Evolutionary conservation across 805 yeast species (phyloP).

Genomic region (Candida pseudoglaebosa): DNA sequence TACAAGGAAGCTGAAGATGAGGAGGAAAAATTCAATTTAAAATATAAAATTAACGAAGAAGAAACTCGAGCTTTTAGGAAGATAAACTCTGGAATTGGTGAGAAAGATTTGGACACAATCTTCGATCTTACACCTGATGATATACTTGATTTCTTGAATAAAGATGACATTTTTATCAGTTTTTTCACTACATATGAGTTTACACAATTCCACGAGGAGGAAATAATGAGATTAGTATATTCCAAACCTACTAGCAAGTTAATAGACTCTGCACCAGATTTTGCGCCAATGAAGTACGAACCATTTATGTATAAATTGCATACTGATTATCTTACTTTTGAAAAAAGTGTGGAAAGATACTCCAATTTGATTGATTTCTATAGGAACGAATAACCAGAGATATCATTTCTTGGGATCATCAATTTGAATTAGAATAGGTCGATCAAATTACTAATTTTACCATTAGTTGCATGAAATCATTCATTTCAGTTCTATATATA

Average conservation of each 20-base stretch:
- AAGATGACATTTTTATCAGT: conserved; percentile 25
- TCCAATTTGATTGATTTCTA: conserved; percentile 15
- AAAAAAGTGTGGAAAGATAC: conserved; percentile 21
- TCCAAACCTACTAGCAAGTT: conserved; percentile 13
- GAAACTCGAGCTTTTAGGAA: conserved; percentile 12
- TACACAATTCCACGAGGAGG: conserved; percentile 28
- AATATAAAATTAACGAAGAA: conserved; percentile 11
- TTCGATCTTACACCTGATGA: conserved; percentile 13
- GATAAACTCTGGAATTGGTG: conserved; percentile 7
- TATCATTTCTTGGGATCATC: too few species aligned
- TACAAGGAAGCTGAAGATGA: conserved; percentile 4
- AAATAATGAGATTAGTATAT: conserved; percentile 18
- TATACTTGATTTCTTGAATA: conserved; percentile 19
- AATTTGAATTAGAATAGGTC: too few species aligned
- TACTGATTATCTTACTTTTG: conserved; percentile 20
- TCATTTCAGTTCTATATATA: too few species aligned
- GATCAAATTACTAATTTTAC: too few species aligned
- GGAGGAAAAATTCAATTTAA: conserved; percentile 5
- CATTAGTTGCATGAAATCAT: too few species aligned
- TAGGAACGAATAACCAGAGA: conserved; percentile 1
- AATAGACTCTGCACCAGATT: conserved; percentile 18
- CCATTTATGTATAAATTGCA: conserved; percentile 21
- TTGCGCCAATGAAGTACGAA: conserved; percentile 29
- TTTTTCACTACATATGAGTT: conserved; percentile 17
- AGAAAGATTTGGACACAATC: conserved; percentile 11